Conservation (phyloP, 1,284 basidiomycete genomes). For the Sparassis latifolia region DNA sequence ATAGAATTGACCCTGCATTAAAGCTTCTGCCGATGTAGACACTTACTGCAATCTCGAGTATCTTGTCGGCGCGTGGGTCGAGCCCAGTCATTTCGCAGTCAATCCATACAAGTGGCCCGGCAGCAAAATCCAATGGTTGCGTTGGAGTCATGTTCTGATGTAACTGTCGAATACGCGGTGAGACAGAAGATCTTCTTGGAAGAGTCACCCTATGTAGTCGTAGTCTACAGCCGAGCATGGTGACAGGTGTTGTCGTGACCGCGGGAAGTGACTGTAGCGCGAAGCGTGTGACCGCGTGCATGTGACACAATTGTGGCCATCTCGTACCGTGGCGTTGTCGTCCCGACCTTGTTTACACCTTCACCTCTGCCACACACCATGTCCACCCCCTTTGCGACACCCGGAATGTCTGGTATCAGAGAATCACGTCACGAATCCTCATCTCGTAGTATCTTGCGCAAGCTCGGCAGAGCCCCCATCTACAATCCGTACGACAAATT, state of each 20-base stretch:
- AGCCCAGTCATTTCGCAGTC: conserved; percentile 87
- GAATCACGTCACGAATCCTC: conserved; percentile 11
- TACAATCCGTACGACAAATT: conserved; percentile 67
- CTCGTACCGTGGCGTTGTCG: too few species aligned
- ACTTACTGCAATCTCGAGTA: conserved; percentile 69
- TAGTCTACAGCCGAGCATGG: too few species aligned
- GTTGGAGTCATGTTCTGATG: too few species aligned
- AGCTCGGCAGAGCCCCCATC: conserved; percentile 39
- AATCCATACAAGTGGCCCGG: conserved; percentile 80
- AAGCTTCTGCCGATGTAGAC: not conserved
- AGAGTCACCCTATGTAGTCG: too few species aligned
- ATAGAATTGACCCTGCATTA: not conserved
- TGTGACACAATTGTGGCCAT: too few species aligned
- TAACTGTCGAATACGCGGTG: too few species aligned
- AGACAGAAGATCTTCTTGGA: too few species aligned
- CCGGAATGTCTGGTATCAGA: conserved; percentile 6
- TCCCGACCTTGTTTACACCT: too few species aligned
- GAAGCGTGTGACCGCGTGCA: too few species aligned
- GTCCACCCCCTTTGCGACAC: conserved; percentile 13
- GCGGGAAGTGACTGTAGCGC: too few species aligned
- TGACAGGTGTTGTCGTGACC: too few species aligned
- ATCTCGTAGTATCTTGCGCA: conserved; percentile 11
- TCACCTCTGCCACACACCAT: conserved; percentile 5
- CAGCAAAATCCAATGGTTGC: conserved; percentile 32
- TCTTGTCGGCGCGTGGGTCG: conserved; percentile 56